These are phyloP conservation scores for Solanum sitiens DNA, from an alignment of 257 asterid genomes.

Conservation along the genomic window DNA sequence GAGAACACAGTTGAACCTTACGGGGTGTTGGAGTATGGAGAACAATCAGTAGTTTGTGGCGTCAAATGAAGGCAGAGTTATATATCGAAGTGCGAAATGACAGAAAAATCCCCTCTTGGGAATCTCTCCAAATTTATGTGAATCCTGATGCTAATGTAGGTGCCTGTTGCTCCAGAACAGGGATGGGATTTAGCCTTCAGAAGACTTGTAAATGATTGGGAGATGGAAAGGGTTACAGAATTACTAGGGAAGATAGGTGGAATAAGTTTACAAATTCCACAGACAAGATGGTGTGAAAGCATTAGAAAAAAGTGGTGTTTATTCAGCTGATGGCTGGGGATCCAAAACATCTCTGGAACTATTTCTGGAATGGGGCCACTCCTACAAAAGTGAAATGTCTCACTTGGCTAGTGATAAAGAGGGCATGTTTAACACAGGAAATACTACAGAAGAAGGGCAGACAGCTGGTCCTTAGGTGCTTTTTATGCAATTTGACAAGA, in stretches of 20 bases:
- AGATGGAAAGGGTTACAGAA: neutral
- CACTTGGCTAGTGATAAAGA: neutral
- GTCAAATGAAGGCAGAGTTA: too few species aligned
- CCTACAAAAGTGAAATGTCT: neutral
- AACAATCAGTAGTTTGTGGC: too few species aligned
- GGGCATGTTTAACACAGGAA: neutral
- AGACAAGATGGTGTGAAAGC: neutral
- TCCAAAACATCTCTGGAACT: neutral
- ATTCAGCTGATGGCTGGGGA: too few species aligned
- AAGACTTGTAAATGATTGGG: neutral
- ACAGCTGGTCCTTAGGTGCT: neutral
- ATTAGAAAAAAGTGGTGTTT: too few species aligned
- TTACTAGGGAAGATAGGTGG: neutral
- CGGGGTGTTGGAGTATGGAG: neutral
- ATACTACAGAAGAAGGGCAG: neutral
- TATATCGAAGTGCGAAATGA: too few species aligned
- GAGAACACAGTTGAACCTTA: neutral
- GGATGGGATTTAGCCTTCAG: neutral
- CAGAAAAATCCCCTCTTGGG: neutral
- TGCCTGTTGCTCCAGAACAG: neutral
- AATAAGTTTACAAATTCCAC: neutral
- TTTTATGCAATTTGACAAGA: neutral
- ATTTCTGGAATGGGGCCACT: neutral
- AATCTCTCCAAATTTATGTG: neutral
- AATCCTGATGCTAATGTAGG: neutral